These are phyloP conservation scores for Dendrobium chrysotoxum DNA, from an alignment of 106 monocot species.

Conservation along the genomic window DNA sequence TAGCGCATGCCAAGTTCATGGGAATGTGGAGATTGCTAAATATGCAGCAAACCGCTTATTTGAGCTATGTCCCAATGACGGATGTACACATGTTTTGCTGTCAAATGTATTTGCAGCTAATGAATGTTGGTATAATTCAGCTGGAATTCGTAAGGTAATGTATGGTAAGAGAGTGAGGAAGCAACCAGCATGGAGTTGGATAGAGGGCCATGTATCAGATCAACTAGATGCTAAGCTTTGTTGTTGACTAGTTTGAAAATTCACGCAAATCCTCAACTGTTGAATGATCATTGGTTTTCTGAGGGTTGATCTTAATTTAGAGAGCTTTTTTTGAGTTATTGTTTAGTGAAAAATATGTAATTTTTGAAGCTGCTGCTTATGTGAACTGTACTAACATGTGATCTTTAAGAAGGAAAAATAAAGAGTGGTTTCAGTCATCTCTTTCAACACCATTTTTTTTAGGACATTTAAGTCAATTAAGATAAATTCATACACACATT, in stretches of 20 bases:
- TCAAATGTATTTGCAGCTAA: conserved; percentile 47
- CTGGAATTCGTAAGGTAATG: conserved; percentile 25
- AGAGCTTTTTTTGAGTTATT: neutral
- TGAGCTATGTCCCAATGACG: conserved; percentile 37
- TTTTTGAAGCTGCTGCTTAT: too few species aligned
- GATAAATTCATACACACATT: too few species aligned
- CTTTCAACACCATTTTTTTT: too few species aligned
- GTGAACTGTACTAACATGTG: too few species aligned
- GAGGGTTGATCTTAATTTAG: neutral
- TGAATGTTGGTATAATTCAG: conserved; percentile 31
- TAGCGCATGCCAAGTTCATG: conserved; percentile 41
- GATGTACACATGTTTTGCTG: conserved; percentile 33
- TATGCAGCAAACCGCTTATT: conserved; percentile 22
- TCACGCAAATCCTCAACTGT: neutral
- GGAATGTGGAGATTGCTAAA: conserved; percentile 31
- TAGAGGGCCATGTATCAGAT: conserved; percentile 16
- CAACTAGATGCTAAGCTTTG: neutral
- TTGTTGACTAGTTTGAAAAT: neutral
- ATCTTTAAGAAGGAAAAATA: too few species aligned
- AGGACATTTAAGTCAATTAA: too few species aligned
- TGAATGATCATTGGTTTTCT: neutral
- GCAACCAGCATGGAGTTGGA: conserved; percentile 33
- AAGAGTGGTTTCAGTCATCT: too few species aligned
- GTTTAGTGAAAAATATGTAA: too few species aligned
- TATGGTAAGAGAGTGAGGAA: conserved; percentile 25